Evolutionary conservation across 768 basidiomycete species (phyloP).

Genomic region (Tricholoma hemisulphureum): DNA sequence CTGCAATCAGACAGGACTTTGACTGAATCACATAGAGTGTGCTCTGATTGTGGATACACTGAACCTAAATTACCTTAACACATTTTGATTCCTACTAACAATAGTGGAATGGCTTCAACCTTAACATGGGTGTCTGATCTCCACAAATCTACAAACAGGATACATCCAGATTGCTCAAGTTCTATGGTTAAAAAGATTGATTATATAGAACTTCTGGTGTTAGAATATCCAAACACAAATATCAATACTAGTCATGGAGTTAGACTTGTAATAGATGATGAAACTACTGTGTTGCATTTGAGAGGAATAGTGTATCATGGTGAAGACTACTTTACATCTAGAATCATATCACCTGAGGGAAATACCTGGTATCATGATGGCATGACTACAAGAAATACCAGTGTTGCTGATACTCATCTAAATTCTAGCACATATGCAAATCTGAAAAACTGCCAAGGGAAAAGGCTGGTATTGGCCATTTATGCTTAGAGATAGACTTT

Average conservation of each 20-base stretch:
- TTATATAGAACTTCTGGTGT: not conserved
- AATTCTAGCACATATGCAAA: no score
- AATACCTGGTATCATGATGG: not conserved
- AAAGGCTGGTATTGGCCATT: no score
- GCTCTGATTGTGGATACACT: not conserved
- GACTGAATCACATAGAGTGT: not conserved
- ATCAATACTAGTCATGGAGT: not conserved
- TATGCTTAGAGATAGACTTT: no score
- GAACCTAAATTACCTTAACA: not conserved
- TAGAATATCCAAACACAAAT: not conserved
- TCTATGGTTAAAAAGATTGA: not conserved
- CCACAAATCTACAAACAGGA: not conserved
- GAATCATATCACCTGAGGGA: not conserved
- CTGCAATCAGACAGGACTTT: not conserved
- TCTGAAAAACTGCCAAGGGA: no score
- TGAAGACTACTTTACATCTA: not conserved
- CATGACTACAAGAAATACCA: not conserved
- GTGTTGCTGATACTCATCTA: no score
- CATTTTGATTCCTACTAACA: not conserved
- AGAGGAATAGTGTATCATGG: not conserved
- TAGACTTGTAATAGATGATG: not conserved
- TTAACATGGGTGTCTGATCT: not conserved
- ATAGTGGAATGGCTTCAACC: not conserved
- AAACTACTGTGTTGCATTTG: not conserved
- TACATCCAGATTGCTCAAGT: not conserved